Evolutionary conservation across 306 rosid species (phyloP).

Genomic region (Cicer bijugum): DNA sequence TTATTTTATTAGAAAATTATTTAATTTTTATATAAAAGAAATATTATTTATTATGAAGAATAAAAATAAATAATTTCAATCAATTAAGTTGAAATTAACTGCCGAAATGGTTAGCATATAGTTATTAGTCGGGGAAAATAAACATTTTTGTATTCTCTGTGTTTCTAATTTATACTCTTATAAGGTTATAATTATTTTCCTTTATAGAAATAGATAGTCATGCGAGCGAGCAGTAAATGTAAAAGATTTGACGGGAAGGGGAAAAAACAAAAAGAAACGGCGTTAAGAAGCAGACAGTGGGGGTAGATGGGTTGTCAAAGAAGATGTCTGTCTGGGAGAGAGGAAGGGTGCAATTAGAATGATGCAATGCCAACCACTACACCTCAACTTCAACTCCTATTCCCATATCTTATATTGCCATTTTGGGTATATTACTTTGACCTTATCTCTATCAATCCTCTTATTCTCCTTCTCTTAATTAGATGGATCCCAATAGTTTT

Average conservation of each 20-base stretch:
- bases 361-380: constrained; percentile 15
- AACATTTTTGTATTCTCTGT: too few relatives aligned
- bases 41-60: too few relatives aligned
- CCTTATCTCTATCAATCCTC: neutral
- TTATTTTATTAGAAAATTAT: too few relatives aligned
- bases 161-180: too few relatives aligned
- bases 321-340: constrained; percentile 13
- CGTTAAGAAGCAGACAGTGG: constrained; percentile 26
- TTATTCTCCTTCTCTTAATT: neutral
- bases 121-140: too few relatives aligned
- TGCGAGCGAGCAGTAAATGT: too few relatives aligned
- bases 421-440: constrained; percentile 16
- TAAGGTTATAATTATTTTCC: too few relatives aligned
- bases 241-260: neutral
- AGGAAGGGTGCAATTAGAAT: constrained; percentile 38
- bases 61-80: too few relatives aligned
- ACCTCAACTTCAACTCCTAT: constrained; percentile 14
- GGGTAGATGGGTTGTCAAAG: constrained; percentile 27
- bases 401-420: constrained; percentile 15
- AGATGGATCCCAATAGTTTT: neutral
- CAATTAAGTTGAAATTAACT: too few relatives aligned
- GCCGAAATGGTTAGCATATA: too few relatives aligned
- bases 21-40: too few relatives aligned
- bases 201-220: too few relatives aligned
- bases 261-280: constrained; percentile 17